These are phyloP conservation scores for Linum usitatissimum DNA, from an alignment of 345 rosid genomes.

Conservation along the genomic window DNA sequence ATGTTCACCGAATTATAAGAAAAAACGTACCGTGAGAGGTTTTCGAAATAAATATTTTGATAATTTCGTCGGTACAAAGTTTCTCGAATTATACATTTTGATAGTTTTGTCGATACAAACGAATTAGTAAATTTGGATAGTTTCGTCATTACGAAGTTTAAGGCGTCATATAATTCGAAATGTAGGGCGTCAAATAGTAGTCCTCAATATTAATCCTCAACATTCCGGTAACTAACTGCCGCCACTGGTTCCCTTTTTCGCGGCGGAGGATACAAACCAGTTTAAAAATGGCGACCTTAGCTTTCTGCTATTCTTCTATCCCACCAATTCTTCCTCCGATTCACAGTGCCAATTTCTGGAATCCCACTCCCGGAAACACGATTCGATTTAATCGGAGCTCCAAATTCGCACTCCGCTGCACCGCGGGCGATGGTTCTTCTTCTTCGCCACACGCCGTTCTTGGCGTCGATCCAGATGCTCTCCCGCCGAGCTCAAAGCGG, in stretches of 20 bases:
- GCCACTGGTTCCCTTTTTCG: background rate
- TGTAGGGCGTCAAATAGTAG: too few relatives aligned
- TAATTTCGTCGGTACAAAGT: too few relatives aligned
- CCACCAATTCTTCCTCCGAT: constrained; percentile 20
- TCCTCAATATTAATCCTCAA: too few relatives aligned
- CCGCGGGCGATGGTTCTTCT: constrained; percentile 36
- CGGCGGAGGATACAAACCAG: background rate
- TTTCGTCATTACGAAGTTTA: too few relatives aligned
- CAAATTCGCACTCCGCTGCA: constrained; percentile 26
- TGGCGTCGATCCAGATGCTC: constrained; percentile 72
- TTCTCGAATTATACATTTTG: too few relatives aligned
- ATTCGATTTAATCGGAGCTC: constrained; percentile 17
- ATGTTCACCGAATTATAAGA: too few relatives aligned
- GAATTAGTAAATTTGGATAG: too few relatives aligned
- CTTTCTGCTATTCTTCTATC: constrained; percentile 19
- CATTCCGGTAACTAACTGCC: background rate
- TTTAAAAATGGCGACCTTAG: constrained; percentile 20
- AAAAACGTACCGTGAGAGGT: too few relatives aligned
- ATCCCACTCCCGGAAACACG: constrained; percentile 15
- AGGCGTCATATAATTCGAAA: too few relatives aligned
- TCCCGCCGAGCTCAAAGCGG: constrained; percentile 60
- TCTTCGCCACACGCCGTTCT: constrained; percentile 52
- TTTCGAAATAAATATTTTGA: too few relatives aligned
- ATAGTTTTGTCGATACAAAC: too few relatives aligned
- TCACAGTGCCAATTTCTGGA: constrained; percentile 17